A percentile compares a stretch with the other conserved stretches of the same genome.
Conservation (phyloP, 495 filamentous ascomycete species). For the Neurospora terricola region DNA sequence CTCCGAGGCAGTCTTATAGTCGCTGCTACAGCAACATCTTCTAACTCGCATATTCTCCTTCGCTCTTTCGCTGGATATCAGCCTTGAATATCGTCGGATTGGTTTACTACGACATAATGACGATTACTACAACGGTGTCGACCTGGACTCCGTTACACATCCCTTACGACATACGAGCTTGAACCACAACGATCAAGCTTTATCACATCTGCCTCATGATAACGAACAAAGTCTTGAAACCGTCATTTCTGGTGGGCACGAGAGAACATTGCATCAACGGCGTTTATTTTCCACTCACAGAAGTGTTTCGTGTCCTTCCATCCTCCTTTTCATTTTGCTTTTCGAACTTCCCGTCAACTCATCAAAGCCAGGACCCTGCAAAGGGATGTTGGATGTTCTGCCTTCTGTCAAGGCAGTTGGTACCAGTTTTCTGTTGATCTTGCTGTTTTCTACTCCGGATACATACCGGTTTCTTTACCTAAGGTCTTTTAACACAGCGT, state of each 20-base stretch:
- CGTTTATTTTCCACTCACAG: not conserved
- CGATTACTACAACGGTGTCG: not conserved
- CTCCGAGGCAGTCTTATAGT: conserved; percentile 4
- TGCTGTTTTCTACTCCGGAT: not conserved
- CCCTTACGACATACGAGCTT: not conserved
- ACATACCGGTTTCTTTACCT: conserved; percentile 1
- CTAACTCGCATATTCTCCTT: conserved; percentile 23
- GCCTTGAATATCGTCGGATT: not conserved
- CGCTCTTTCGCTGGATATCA: not conserved
- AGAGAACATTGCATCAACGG: not conserved
- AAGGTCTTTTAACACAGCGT: not conserved
- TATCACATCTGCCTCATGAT: not conserved
- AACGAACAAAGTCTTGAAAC: not conserved
- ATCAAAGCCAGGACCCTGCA: not conserved
- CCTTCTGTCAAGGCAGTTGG: not conserved
- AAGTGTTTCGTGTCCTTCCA: not conserved
- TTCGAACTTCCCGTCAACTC: not conserved
- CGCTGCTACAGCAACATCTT: conserved; percentile 36
- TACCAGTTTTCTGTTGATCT: not conserved
- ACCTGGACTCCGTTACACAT: not conserved
- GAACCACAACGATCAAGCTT: not conserved
- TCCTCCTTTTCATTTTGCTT: not conserved
- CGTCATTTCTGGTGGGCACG: not conserved
- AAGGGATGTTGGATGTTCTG: not conserved
- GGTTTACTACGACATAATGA: not conserved